Percentiles rank a stretch among this genome's conserved stretches.
Conservation (phyloP, 2,329 filamentous ascomycete genomes). For the Colletotrichum sojae region DNA sequence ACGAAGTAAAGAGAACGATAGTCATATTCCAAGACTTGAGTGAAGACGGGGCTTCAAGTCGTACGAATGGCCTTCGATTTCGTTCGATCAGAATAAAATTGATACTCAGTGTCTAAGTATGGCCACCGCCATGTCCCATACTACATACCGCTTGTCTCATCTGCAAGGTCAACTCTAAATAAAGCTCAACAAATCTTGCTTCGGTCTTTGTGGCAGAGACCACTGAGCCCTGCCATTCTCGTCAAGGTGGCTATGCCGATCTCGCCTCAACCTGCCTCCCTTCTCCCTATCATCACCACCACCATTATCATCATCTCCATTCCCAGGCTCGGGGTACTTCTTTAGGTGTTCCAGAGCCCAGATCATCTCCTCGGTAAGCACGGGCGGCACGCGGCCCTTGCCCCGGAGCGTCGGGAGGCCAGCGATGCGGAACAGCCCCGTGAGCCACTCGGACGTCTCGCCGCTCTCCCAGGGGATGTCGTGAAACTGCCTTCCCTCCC, state of each 20-base stretch:
- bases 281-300: constrained; percentile 4
- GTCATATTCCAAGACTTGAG: too few relatives aligned
- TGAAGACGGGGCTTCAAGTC: too few relatives aligned
- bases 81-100: too few relatives aligned
- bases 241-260: background rate
- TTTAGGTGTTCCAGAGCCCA: constrained; percentile 64
- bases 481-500: constrained; percentile 62
- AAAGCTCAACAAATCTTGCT: constrained; percentile 32
- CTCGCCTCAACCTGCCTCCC: background rate
- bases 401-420: constrained; percentile 64
- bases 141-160: too few relatives aligned
- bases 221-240: background rate
- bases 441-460: constrained; percentile 64
- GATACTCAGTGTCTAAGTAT: too few relatives aligned
- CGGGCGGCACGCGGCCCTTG: constrained; percentile 62
- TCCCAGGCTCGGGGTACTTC: constrained; percentile 60
- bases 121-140: too few relatives aligned
- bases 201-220: constrained; percentile 13
- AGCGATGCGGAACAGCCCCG: constrained; percentile 61
- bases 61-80: too few relatives aligned
- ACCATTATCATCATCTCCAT: constrained; percentile 27
- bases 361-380: constrained; percentile 57
- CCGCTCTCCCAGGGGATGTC: constrained; percentile 67
- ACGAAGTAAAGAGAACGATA: too few relatives aligned
- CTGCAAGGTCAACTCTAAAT: constrained; percentile 1